phyloP scores from a whole-genome alignment of 2,329 filamentous ascomycete species.

The Coniosporium tulheliwenetii region DNA sequence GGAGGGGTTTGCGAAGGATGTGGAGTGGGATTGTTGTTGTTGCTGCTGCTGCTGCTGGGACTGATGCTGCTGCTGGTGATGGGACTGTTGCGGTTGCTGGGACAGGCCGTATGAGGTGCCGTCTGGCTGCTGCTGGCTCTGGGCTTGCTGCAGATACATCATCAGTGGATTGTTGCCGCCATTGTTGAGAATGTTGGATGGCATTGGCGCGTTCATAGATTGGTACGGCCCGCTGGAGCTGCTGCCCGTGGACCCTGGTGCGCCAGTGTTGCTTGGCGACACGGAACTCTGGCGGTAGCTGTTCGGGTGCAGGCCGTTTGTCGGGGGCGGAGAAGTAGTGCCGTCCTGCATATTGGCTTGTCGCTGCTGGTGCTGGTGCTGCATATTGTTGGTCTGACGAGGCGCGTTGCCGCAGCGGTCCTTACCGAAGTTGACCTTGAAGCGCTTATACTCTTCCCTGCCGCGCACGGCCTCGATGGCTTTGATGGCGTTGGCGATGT shows the following conservation, averaged over 20 bases:
- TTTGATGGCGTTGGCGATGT: constrained; percentile 99
- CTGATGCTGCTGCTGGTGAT: constrained; percentile 39
- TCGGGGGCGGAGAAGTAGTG: constrained; percentile 37
- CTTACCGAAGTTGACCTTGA: constrained; percentile 99
- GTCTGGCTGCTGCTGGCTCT: constrained; percentile 35
- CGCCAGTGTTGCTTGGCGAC: constrained; percentile 42
- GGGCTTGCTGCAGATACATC: constrained; percentile 74
- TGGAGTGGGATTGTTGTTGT: constrained; percentile 38
- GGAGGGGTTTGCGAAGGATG: constrained; percentile 11
- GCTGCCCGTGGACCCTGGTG: constrained; percentile 35
- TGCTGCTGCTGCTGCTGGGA: constrained; percentile 44
- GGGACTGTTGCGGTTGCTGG: constrained; percentile 45
- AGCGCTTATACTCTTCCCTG: constrained; percentile 91
- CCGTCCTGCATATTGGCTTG: constrained; percentile 50
- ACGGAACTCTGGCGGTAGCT: constrained; percentile 40
- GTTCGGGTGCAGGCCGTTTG: constrained; percentile 41
- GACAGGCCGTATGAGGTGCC: constrained; percentile 33
- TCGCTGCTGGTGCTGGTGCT: constrained; percentile 44
- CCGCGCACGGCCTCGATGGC: constrained; percentile 91
- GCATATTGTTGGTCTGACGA: constrained; percentile 55
- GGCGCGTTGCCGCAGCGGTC: constrained; percentile 95
- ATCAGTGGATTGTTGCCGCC: constrained; percentile 76
- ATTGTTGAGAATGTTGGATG: constrained; percentile 63
- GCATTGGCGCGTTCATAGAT: constrained; percentile 45
- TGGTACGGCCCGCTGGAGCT: constrained; percentile 41